Percentiles rank a stretch among this genome's conserved stretches.
phyloP scores from a whole-genome alignment of 1,139 yeast species.

The Suhomyces guaymorum region DNA sequence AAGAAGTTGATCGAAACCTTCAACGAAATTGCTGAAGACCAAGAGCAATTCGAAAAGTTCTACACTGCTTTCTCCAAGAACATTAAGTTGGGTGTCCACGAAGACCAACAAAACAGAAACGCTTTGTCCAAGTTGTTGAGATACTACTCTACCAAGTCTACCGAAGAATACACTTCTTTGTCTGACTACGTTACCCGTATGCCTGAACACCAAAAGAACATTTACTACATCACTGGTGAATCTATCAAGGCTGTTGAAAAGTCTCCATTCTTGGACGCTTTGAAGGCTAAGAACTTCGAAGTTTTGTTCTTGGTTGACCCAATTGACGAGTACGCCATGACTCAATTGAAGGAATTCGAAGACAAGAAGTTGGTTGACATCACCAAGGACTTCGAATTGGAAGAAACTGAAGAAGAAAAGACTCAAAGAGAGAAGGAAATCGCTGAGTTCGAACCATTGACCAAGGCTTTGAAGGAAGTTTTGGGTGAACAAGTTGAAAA shows the following conservation, averaged over 20 bases:
- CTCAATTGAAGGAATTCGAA: constrained; percentile 98
- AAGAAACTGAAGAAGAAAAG: constrained; percentile 99
- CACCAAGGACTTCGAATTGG: constrained; percentile 98
- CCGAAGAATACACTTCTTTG: constrained; percentile 91
- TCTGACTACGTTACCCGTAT: constrained; percentile 98
- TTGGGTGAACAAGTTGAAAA: constrained; percentile 99
- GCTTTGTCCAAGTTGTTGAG: constrained; percentile 95
- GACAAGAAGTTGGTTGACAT: constrained; percentile 98
- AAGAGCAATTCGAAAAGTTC: constrained; percentile 98
- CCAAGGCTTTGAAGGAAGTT: constrained; percentile 94
- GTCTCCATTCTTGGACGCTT: constrained; percentile 98
- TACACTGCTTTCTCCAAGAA: constrained; percentile 98
- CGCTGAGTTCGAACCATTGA: constrained; percentile 88
- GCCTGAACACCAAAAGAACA: constrained; percentile 99
- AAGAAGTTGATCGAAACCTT: constrained; percentile 98
- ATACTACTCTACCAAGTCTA: constrained; percentile 94
- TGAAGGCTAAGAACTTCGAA: constrained; percentile 98
- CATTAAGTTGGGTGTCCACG: constrained; percentile 98
- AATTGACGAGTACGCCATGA: constrained; percentile 99
- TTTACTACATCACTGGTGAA: constrained; percentile 99
- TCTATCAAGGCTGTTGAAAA: constrained; percentile 96
- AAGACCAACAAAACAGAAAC: constrained; percentile 95
- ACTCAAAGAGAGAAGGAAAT: constrained; percentile 87
- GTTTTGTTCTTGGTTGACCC: constrained; percentile 98
- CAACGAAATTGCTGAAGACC: constrained; percentile 98